Percentiles rank a stretch among this genome's conserved stretches.
Evolutionary conservation across 2,329 filamentous ascomycete genomes (phyloP).

Genomic region (Cladophialophora immunda): DNA sequence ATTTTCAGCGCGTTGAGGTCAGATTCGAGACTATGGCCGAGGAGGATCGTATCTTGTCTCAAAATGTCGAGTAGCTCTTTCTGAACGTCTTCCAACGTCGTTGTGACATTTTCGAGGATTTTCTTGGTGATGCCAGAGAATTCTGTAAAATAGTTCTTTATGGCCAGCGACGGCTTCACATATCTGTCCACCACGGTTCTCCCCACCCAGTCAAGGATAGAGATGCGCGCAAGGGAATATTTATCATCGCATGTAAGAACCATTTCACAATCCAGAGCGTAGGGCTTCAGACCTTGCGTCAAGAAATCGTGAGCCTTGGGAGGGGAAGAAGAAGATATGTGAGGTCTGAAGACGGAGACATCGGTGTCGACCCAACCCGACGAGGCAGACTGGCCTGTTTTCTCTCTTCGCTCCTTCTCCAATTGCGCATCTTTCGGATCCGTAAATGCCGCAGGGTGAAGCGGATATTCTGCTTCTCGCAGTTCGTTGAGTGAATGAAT

Average conservation of each 20-base stretch:
- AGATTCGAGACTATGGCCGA: constrained; percentile 59
- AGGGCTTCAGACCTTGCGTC: constrained; percentile 79
- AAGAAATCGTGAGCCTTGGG: constrained; percentile 50
- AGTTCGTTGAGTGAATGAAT: constrained; percentile 77
- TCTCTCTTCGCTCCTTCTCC: constrained; percentile 62
- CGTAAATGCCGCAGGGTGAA: constrained; percentile 79
- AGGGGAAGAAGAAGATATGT: constrained; percentile 1
- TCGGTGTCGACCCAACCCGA: constrained; percentile 85
- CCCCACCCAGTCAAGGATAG: constrained; percentile 84
- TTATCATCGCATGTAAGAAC: constrained; percentile 83
- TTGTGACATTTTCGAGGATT: constrained; percentile 84
- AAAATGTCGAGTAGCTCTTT: constrained; percentile 75
- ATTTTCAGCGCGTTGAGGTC: constrained; percentile 81
- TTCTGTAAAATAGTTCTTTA: constrained; percentile 88
- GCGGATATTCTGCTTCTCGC: constrained; percentile 80
- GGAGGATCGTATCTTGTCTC: constrained; percentile 54
- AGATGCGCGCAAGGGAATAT: constrained; percentile 87
- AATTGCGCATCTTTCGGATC: constrained; percentile 64
- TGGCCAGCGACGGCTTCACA: constrained; percentile 87
- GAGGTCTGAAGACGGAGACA: constrained; percentile 67
- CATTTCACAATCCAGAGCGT: constrained; percentile 97
- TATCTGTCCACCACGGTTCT: constrained; percentile 84
- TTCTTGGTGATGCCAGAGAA: constrained; percentile 91
- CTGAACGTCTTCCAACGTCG: constrained; percentile 84
- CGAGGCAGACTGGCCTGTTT: constrained; percentile 54